A percentile compares a stretch with the other conserved stretches of the same genome.
phyloP scores from a whole-genome alignment of 2,329 filamentous ascomycete genomes.

The Beauveria australis region DNA sequence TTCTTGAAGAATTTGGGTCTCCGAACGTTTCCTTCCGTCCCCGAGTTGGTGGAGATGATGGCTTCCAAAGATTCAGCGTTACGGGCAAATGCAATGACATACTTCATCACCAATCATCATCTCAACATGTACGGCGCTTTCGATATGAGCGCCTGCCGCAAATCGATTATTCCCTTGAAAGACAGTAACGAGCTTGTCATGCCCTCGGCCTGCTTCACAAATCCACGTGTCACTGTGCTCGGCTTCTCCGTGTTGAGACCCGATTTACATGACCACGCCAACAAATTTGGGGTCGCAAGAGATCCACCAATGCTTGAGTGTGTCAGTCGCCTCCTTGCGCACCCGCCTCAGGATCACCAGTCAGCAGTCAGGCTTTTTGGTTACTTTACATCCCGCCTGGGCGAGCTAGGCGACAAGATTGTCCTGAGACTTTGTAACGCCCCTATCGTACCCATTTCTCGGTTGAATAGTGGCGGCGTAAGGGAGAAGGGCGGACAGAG shows the following conservation, averaged over 20 bases:
- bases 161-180: slow-evolving; percentile 65
- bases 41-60: slow-evolving; percentile 73
- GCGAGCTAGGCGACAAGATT: slow-evolving; percentile 59
- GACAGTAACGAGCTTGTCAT: slow-evolving; percentile 59
- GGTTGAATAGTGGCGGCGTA: slow-evolving; percentile 17
- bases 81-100: slow-evolving; percentile 64
- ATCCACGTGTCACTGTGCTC: slow-evolving; percentile 66
- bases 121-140: slow-evolving; percentile 65
- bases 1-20: slow-evolving; percentile 71
- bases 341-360: slow-evolving; percentile 58
- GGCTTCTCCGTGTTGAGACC: slow-evolving; percentile 70
- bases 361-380: slow-evolving; percentile 68
- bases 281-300: slow-evolving; percentile 74
- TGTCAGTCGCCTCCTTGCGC: slow-evolving; percentile 61
- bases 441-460: slow-evolving; percentile 61
- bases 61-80: slow-evolving; percentile 49
- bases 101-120: slow-evolving; percentile 75
- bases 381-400: slow-evolving; percentile 72
- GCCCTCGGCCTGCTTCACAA: slow-evolving; percentile 74
- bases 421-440: slow-evolving; percentile 54
- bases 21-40: slow-evolving; percentile 59
- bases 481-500: slow-evolving; percentile 33
- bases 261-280: slow-evolving; percentile 72
- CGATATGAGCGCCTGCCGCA: slow-evolving; percentile 45
- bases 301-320: slow-evolving; percentile 76